Evolutionary conservation across 2,329 filamentous ascomycete species (phyloP), one percentile per base, ranked within the genome.

Genomic region (Penicillium hesseltinei): DNA sequence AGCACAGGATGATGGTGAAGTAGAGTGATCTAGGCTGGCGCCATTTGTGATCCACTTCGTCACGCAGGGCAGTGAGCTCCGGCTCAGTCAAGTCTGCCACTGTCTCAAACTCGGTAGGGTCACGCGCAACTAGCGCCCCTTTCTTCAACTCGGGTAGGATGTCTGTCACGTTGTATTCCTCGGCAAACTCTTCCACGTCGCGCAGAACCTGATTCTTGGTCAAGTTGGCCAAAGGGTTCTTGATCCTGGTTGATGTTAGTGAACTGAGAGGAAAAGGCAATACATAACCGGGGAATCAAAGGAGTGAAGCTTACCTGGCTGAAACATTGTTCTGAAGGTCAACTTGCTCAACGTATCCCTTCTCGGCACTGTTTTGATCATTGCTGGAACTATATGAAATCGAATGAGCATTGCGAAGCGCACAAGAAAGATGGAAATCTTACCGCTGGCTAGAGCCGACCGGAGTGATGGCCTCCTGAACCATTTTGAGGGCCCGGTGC

Each of bases 1-100:
- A 82, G 64, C 79, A 81, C 17, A 82, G 73, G 40, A 80, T 75
- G 60, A 83, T 80, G 9, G 79, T 81, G 56, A 78, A 75, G 65
- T 82, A 82, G 8, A 83, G 71, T 15, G 75, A 59, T 45, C 59
- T 62, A 3, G 81, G 80, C 59, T 82, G 80, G 11, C 73, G 74
- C 80, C 81, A 83, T 57, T 78, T 78, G 62, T 81, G 77, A 19
- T 72, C 66, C 29, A 76, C 69, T 62, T 83, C 81, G 25, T 77
- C 69, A n/a, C 72, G 71, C 33, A 82, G 74, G 5, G 72, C 74
- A 7, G 72, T 67, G 25, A 71, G 62, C 58, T 82, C 81, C 0
- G 67, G 60, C 3, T 77, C 73, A 2, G 74, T 74, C 23, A 83
- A 69, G 0, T 71, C 77, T 8, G 75, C 70, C 15, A 82, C 69